phyloP scores from a whole-genome alignment of 805 yeast genomes.

The Metschnikowia peoriensis region DNA sequence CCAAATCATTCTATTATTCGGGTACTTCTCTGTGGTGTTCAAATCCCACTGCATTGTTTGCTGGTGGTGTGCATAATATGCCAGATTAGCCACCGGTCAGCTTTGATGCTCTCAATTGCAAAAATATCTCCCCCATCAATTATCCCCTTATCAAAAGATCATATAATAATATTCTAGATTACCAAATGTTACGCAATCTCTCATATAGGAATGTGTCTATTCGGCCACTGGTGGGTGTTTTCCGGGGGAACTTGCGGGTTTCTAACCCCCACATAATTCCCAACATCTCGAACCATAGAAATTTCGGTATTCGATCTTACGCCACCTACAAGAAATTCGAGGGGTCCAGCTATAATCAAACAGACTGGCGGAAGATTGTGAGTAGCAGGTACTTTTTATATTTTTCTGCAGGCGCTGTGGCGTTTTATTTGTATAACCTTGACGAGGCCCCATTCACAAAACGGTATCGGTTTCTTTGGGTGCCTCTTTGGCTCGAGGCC shows the following conservation, averaged over 20 bases:
- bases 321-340: slow-evolving; percentile 23
- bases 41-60: not conserved
- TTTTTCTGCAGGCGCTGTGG: slow-evolving; percentile 19
- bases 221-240: not conserved
- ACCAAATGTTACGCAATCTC: not conserved
- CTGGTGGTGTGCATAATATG: not conserved
- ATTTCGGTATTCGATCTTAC: slow-evolving; percentile 1
- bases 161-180: too few species aligned
- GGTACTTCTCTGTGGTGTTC: too few species aligned
- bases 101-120: too few species aligned
- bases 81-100: not conserved
- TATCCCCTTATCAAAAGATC: not conserved
- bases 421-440: slow-evolving; percentile 39
- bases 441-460: slow-evolving; percentile 82
- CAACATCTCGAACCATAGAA: not conserved
- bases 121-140: not conserved
- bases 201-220: not conserved
- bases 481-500: slow-evolving; percentile 63
- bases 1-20: too few species aligned
- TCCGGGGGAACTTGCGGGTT: not conserved
- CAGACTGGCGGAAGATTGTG: slow-evolving; percentile 18
- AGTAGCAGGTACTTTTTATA: slow-evolving; percentile 32
- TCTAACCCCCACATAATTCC: too few species aligned
- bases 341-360: slow-evolving; percentile 1
- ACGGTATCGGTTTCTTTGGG: slow-evolving; percentile 67